These are phyloP conservation scores for Volutella citrinella DNA, from an alignment of 2,329 filamentous ascomycete genomes.

Conservation along the genomic window DNA sequence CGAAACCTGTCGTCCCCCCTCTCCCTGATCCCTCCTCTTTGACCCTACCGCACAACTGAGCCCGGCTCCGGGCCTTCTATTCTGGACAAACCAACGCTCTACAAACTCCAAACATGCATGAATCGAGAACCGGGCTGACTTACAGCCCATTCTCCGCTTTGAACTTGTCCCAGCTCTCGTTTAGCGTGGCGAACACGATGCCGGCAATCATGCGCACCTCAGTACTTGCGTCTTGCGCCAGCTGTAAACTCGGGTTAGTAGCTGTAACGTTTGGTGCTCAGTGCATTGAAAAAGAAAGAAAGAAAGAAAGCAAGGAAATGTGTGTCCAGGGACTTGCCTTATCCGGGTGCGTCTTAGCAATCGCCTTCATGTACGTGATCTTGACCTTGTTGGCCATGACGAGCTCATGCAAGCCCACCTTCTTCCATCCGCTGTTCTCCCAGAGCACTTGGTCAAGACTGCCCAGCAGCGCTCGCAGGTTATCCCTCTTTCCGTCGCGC, in stretches of 20 bases:
- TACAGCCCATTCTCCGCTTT: slow-evolving; percentile 66
- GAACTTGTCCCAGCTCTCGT: slow-evolving; percentile 73
- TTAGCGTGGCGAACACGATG: slow-evolving; percentile 64
- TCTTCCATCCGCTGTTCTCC: slow-evolving; percentile 93
- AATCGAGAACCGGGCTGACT: too few species aligned
- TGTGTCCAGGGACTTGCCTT: slow-evolving; percentile 84
- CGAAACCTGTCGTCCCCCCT: too few species aligned
- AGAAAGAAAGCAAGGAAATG: too few species aligned
- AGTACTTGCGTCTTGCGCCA: slow-evolving; percentile 62
- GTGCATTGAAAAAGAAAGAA: too few species aligned
- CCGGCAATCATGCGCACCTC: slow-evolving; percentile 65
- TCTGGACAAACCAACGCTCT: too few species aligned
- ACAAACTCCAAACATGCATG: slow-evolving; percentile 22
- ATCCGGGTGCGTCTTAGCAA: slow-evolving; percentile 96
- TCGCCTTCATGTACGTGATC: slow-evolving; percentile 98
- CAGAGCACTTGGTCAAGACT: slow-evolving; percentile 88
- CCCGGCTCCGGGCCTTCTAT: too few species aligned
- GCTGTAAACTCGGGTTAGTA: slow-evolving; percentile 36
- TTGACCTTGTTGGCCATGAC: slow-evolving; percentile 95
- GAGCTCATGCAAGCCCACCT: slow-evolving; percentile 89
- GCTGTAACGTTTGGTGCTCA: too few species aligned
- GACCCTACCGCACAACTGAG: too few species aligned
- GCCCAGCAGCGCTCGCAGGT: slow-evolving; percentile 80
- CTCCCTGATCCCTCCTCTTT: slow-evolving; percentile 9
- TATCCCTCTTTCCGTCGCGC: slow-evolving; percentile 90